These are phyloP conservation scores for Lachancea kluyveri DNA, from an alignment of 805 yeast species.

Conservation along the genomic window DNA sequence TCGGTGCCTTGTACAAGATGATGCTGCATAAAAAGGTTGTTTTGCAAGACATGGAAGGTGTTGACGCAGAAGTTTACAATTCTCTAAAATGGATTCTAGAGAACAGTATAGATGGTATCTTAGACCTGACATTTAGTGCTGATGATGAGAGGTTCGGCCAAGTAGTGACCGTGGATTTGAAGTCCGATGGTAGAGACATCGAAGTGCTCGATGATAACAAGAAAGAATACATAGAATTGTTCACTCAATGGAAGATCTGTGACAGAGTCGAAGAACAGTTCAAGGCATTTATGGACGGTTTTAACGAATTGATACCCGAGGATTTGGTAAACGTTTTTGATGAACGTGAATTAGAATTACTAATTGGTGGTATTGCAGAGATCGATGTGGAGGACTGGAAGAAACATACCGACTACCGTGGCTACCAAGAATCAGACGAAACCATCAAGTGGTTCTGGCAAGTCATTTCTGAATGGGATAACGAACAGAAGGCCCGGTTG, in stretches of 20 bases:
- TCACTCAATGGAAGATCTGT: slow-evolving; percentile 93
- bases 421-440: slow-evolving; percentile 93
- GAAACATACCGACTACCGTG: slow-evolving; percentile 97
- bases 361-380: slow-evolving; percentile 97
- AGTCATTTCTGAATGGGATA: slow-evolving; percentile 88
- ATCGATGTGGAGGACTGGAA: slow-evolving; percentile 99
- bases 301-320: slow-evolving; percentile 95
- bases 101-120: slow-evolving; percentile 82
- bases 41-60: slow-evolving; percentile 96
- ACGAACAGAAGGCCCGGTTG: slow-evolving; percentile 92
- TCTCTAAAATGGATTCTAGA: slow-evolving; percentile 94
- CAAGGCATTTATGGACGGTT: slow-evolving; percentile 93
- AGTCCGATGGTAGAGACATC: slow-evolving; percentile 79
- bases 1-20: slow-evolving; percentile 97
- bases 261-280: slow-evolving; percentile 94
- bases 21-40: slow-evolving; percentile 92
- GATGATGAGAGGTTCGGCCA: slow-evolving; percentile 96
- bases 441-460: slow-evolving; percentile 99
- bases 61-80: slow-evolving; percentile 93
- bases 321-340: slow-evolving; percentile 95
- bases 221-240: slow-evolving; percentile 89
- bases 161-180: slow-evolving; percentile 80
- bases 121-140: slow-evolving; percentile 83
- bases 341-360: slow-evolving; percentile 92
- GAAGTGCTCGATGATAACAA: slow-evolving; percentile 94